Evolutionary conservation across 2,329 filamentous ascomycete genomes (phyloP).

Genomic region (Cadophora luteo-olivacea): DNA sequence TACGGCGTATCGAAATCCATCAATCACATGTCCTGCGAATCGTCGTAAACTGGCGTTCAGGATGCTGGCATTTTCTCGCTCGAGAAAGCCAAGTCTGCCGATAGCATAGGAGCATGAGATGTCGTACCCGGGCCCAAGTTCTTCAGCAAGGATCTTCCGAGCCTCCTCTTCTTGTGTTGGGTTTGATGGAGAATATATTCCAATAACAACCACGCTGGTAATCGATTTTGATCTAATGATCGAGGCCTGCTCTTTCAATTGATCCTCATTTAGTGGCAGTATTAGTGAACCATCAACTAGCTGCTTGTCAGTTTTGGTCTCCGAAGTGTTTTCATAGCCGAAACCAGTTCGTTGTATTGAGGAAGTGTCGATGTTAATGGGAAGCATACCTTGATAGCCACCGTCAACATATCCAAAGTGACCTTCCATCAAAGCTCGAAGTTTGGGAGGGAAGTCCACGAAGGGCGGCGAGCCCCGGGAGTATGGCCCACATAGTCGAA

Average conservation of each 20-base stretch:
- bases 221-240: conserved; percentile 45
- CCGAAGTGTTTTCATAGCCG: not conserved
- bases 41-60: conserved; percentile 67
- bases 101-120: conserved; percentile 58
- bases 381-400: conserved; percentile 40
- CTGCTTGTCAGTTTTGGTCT: conserved; percentile 17
- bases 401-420: conserved; percentile 56
- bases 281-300: conserved; percentile 41
- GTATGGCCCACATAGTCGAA: conserved; percentile 56
- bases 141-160: conserved; percentile 50
- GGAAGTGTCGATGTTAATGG: too few species aligned
- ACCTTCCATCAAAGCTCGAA: conserved; percentile 54
- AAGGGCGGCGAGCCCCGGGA: conserved; percentile 57
- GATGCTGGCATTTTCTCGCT: conserved; percentile 70
- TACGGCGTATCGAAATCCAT: conserved; percentile 60
- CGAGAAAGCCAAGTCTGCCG: conserved; percentile 55
- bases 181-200: conserved; percentile 65
- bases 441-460: conserved; percentile 53
- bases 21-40: conserved; percentile 63
- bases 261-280: conserved; percentile 31
- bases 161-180: conserved; percentile 59
- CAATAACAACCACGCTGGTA: conserved; percentile 58
- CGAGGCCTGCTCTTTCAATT: conserved; percentile 41
- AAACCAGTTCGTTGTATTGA: not conserved
- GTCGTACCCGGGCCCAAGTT: conserved; percentile 51